Evolutionary conservation across 129 eudicot species (phyloP).

Genomic region (Solidago caesia): DNA sequence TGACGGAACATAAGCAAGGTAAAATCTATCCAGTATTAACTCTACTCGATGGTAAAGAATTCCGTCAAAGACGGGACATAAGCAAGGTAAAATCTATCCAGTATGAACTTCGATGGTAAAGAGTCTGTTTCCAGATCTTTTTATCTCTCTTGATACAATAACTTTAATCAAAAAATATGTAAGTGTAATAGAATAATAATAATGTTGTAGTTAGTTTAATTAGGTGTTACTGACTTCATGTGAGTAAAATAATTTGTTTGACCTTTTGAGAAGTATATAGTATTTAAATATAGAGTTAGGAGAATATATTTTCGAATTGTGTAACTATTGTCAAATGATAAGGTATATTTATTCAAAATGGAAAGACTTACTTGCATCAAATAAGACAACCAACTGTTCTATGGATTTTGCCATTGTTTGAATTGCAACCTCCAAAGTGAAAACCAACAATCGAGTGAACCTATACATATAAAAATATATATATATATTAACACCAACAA

Average conservation of each 20-base stretch:
- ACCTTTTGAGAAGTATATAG: not conserved
- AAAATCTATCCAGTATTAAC: too few relatives aligned
- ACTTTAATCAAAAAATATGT: not conserved
- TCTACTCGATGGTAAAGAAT: too few relatives aligned
- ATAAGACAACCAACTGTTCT: constrained; percentile 79
- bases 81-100: too few relatives aligned
- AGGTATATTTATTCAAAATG: constrained; percentile 21
- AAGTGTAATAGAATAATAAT: not conserved
- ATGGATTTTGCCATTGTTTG: constrained; percentile 87
- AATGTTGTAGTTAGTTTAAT: not conserved
- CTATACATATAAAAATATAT: constrained; percentile 40
- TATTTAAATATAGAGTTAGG: constrained; percentile 15
- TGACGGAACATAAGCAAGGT: too few relatives aligned
- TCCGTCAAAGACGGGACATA: too few relatives aligned
- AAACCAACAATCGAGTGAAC: constrained; percentile 85
- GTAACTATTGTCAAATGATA: constrained; percentile 30
- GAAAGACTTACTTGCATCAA: constrained; percentile 90
- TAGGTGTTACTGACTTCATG: not conserved
- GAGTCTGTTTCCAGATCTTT: too few relatives aligned
- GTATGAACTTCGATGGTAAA: too few relatives aligned
- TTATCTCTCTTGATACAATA: too few relatives aligned
- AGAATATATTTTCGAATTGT: constrained; percentile 27
- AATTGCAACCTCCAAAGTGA: constrained; percentile 94
- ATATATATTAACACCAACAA: constrained; percentile 6
- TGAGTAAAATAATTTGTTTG: constrained; percentile 16